Conservation (phyloP, 2,329 filamentous ascomycete genomes). For the Alternaria viburni region DNA sequence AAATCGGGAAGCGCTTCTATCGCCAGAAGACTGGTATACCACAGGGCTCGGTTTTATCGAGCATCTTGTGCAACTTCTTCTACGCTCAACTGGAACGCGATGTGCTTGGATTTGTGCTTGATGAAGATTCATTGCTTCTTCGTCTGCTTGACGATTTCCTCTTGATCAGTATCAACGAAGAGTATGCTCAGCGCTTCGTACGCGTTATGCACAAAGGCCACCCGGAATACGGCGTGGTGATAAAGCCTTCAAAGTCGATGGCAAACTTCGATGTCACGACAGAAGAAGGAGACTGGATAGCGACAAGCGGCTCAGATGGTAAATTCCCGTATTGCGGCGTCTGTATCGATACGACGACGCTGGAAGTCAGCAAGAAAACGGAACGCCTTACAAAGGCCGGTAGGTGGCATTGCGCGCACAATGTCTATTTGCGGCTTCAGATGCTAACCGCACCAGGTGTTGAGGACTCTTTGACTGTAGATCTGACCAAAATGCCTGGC, state of each 20-base stretch:
- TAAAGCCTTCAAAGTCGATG: slow-evolving; percentile 80
- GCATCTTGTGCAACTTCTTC: slow-evolving; percentile 91
- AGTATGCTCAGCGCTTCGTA: slow-evolving; percentile 75
- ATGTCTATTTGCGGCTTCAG: background rate
- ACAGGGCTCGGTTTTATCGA: slow-evolving; percentile 88
- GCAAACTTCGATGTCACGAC: slow-evolving; percentile 78
- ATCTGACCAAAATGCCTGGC: slow-evolving; percentile 74
- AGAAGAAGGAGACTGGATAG: slow-evolving; percentile 53
- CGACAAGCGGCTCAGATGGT: slow-evolving; percentile 48
- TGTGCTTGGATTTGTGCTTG: slow-evolving; percentile 69
- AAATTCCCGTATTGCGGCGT: slow-evolving; percentile 91
- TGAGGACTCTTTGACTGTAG: slow-evolving; percentile 78
- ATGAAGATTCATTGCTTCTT: slow-evolving; percentile 70
- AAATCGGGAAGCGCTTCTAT: slow-evolving; percentile 86
- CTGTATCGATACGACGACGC: slow-evolving; percentile 73
- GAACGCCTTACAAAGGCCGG: slow-evolving; percentile 58
- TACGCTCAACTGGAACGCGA: slow-evolving; percentile 84
- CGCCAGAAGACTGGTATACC: slow-evolving; percentile 89
- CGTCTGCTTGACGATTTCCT: slow-evolving; percentile 93
- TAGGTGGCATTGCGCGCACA: slow-evolving; percentile 43
- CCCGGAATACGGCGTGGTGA: slow-evolving; percentile 77
- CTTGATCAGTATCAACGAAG: slow-evolving; percentile 74
- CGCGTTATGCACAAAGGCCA: slow-evolving; percentile 80
- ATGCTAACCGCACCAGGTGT: slow-evolving; percentile 53
- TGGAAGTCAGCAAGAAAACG: slow-evolving; percentile 76